Evolutionary conservation across 2,329 filamentous ascomycete species (phyloP), one percentile per base, ranked within the genome.

Genomic region (Ophiostoma australiae): DNA sequence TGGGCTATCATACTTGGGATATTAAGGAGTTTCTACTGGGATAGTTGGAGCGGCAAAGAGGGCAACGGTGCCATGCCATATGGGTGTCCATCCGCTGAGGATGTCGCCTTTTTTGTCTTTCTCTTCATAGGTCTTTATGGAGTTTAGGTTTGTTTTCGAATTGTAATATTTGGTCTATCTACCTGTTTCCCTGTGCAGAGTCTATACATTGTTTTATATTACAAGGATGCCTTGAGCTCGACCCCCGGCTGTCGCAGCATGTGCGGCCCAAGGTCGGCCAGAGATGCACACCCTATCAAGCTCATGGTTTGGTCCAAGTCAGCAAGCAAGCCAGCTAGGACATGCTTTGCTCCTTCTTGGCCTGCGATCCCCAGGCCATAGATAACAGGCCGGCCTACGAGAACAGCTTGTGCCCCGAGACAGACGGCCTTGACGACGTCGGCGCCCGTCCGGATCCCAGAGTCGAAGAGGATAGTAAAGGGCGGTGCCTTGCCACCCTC

Each of bases 341-440:
- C 82, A 69, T 84, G 79, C 72, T 82, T 82, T 1, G 85, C 87
- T 11, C 87, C 87, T 58, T 82, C 79, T 74, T 84, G 82, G 5
- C 87, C 87, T 5, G 81, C 83, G 31, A 87, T 81, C 1, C 82
- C 83, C 17, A 89, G 77, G 0, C 86, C 86, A 75, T 88, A 89
- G 17, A 89, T 82, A 31, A 83, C 85, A 4, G 87, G 86, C 70
- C 87, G 78, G 2, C 85, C 86, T 11, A 89, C 81, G 15, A 88
- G 78, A 1, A 89, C 85, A 2, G 81, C 85, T 74, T 86, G 84
- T 0, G 86, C 88, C 1, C 87, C 82, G 78, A 86, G 72, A 78
- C 82, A 76, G 79, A 85, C 76, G 0, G 85, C 86, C 76, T 88
- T 88, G 78, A 88, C 84, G 13, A 87, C 81, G 76, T 89, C 86